Evolutionary conservation across 1,139 yeast species (phyloP).

Genomic region (Candida tetrigidarum): DNA sequence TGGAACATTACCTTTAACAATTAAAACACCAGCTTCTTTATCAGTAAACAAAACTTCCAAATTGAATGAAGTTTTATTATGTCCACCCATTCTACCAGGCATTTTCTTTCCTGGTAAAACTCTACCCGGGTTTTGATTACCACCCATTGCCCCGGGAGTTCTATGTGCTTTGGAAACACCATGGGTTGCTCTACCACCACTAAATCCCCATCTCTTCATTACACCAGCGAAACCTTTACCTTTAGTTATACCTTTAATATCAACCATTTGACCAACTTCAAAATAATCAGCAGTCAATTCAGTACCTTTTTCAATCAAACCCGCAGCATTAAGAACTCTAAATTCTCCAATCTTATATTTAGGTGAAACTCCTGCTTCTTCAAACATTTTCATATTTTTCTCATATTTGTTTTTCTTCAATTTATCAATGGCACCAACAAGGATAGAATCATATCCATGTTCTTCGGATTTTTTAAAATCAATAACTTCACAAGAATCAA

Average conservation of each 20-base stretch:
- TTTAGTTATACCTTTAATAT: constrained; percentile 75
- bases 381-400: constrained; percentile 75
- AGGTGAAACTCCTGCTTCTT: constrained; percentile 83
- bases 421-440: constrained; percentile 84
- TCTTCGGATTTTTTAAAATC: constrained; percentile 66
- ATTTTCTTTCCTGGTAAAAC: constrained; percentile 95
- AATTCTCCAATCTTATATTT: constrained; percentile 78
- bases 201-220: constrained; percentile 94
- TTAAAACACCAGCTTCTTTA: constrained; percentile 77
- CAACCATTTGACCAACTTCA: constrained; percentile 81
- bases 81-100: constrained; percentile 97
- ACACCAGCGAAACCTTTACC: constrained; percentile 99
- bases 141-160: constrained; percentile 98
- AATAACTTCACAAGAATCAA: constrained; percentile 87
- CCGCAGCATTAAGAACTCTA: constrained; percentile 67
- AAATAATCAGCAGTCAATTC: constrained; percentile 84
- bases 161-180: constrained; percentile 96
- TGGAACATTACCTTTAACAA: constrained; percentile 89
- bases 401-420: constrained; percentile 61
- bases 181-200: constrained; percentile 90
- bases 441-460: constrained; percentile 85
- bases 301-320: constrained; percentile 78
- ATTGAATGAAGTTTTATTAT: constrained; percentile 75
- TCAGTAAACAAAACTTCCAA: constrained; percentile 78
- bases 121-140: constrained; percentile 94